phyloP scores from a whole-genome alignment of 2,329 filamentous ascomycete species.

The Alternaria arbusti region DNA sequence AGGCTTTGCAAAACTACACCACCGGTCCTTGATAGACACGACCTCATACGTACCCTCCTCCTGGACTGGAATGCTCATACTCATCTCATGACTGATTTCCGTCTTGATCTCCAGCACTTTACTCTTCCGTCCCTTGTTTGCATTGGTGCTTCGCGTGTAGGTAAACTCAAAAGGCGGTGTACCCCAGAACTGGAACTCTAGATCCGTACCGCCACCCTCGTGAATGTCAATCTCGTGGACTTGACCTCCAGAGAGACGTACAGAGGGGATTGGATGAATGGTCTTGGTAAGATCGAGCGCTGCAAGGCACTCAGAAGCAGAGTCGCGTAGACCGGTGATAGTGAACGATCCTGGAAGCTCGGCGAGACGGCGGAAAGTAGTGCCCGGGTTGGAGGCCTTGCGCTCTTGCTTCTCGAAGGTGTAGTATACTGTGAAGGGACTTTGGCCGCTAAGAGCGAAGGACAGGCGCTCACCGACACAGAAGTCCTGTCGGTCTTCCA shows the following conservation, averaged over 20 bases:
- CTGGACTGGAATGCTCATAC: constrained; percentile 80
- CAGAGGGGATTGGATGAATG: constrained; percentile 91
- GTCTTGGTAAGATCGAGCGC: constrained; percentile 77
- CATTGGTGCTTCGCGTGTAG: constrained; percentile 89
- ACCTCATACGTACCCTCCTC: constrained; percentile 98
- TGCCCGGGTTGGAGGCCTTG: constrained; percentile 79
- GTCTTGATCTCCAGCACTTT: constrained; percentile 86
- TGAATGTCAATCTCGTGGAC: constrained; percentile 89
- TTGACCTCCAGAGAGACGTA: constrained; percentile 84
- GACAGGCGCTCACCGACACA: constrained; percentile 95
- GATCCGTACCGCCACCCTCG: constrained; percentile 91
- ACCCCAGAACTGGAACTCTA: constrained; percentile 93
- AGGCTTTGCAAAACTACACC: constrained; percentile 84
- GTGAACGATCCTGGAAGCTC: constrained; percentile 88
- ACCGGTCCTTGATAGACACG: constrained; percentile 91
- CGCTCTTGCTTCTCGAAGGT: constrained; percentile 79
- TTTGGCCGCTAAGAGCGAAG: constrained; percentile 87
- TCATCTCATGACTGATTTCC: constrained; percentile 81
- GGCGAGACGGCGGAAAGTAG: constrained; percentile 89
- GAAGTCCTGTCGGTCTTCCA: constrained; percentile 85
- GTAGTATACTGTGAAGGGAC: constrained; percentile 93
- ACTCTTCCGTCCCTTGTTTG: constrained; percentile 66
- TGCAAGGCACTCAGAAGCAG: constrained; percentile 85
- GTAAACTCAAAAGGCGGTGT: constrained; percentile 98
- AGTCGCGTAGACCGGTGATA: constrained; percentile 86